Evolutionary conservation across 805 yeast genomes (phyloP).

Genomic region (Candida yuanshanica): DNA sequence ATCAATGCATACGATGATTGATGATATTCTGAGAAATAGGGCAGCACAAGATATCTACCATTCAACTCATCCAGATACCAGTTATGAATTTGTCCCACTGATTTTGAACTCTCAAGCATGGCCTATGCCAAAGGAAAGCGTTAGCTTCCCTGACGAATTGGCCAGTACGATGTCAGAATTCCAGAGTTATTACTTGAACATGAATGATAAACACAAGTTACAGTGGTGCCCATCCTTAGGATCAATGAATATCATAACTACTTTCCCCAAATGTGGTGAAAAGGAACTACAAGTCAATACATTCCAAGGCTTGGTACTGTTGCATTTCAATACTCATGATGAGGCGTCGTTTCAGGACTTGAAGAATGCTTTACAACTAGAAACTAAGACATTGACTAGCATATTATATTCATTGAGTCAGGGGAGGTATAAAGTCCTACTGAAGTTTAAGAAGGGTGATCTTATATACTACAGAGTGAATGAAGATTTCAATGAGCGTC

Average conservation of each 20-base stretch:
- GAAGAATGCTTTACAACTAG: constrained; percentile 9
- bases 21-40: constrained; percentile 12
- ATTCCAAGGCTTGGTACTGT: constrained; percentile 16
- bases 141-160: constrained; percentile 9
- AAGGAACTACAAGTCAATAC: constrained; percentile 18
- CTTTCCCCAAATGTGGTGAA: constrained; percentile 9
- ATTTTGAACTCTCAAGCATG: constrained; percentile 15
- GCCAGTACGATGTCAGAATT: constrained; percentile 5
- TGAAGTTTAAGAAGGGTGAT: constrained; percentile 2
- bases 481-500: constrained; percentile 14
- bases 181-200: constrained; percentile 9
- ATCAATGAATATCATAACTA: constrained; percentile 14
- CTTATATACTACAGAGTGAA: constrained; percentile 10
- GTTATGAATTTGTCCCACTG: constrained; percentile 16
- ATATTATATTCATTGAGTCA: constrained; percentile 19
- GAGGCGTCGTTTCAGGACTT: constrained; percentile 12
- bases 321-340: constrained; percentile 16
- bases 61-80: neutral
- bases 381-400: constrained; percentile 12
- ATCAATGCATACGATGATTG: constrained; percentile 16
- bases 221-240: constrained; percentile 20
- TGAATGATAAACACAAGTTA: constrained; percentile 6
- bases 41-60: neutral
- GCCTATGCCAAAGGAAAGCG: constrained; percentile 12
- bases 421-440: constrained; percentile 17